Conservation (phyloP, 495 filamentous ascomycete species). For the Penicilliopsis zonata region DNA sequence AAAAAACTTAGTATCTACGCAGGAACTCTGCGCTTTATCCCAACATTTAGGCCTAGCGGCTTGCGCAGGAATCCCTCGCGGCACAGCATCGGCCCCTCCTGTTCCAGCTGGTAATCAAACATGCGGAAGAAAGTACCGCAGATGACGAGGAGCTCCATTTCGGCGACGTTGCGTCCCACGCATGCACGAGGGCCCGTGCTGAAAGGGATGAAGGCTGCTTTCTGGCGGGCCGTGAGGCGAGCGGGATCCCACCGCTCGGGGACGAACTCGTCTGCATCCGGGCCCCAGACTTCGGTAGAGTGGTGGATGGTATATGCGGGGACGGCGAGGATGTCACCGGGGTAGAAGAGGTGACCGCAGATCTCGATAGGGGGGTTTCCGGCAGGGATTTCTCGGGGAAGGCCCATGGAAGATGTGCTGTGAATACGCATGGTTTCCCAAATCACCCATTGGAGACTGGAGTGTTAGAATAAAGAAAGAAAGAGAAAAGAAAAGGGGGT, state of each 20-base stretch:
- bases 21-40: constrained; percentile 40
- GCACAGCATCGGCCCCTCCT: constrained; percentile 58
- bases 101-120: constrained; percentile 63
- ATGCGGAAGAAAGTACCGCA: constrained; percentile 61
- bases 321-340: constrained; percentile 68
- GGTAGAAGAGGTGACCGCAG: constrained; percentile 51
- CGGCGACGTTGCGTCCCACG: constrained; percentile 78
- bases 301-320: constrained; percentile 86
- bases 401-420: constrained; percentile 77
- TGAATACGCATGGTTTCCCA: constrained; percentile 86
- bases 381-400: constrained; percentile 66
- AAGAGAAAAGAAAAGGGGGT: background rate
- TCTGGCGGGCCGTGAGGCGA: constrained; percentile 49
- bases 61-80: constrained; percentile 86
- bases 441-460: constrained; percentile 59
- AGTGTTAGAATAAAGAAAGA: too few relatives aligned
- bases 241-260: constrained; percentile 63
- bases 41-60: constrained; percentile 64
- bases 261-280: constrained; percentile 63
- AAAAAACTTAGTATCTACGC: too few relatives aligned
- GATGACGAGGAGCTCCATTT: constrained; percentile 86
- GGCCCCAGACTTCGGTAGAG: constrained; percentile 69
- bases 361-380: constrained; percentile 43
- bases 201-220: constrained; percentile 79
- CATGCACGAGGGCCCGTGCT: constrained; percentile 70